Percentiles rank a stretch among this genome's conserved stretches.
Conservation (phyloP, 345 rosid genomes). For the Zanthoxylum bungeanum region DNA sequence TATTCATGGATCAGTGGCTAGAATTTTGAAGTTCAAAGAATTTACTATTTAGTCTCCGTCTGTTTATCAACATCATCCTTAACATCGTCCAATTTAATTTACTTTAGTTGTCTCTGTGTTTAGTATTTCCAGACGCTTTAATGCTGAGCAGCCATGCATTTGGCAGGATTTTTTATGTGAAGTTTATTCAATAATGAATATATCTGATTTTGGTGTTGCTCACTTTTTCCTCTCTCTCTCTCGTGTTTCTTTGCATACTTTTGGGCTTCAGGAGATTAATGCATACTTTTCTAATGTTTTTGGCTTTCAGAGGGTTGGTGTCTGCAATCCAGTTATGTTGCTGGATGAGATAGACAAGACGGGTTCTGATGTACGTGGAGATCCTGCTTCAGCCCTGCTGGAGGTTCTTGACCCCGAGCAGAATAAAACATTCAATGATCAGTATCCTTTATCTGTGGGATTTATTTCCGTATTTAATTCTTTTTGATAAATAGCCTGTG, state of each 20-base stretch:
- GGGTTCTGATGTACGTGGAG: conserved; percentile 96
- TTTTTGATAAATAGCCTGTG: not conserved
- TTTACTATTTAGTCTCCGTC: not conserved
- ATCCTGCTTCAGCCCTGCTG: conserved; percentile 96
- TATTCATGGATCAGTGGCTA: not conserved
- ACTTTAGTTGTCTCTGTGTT: not conserved
- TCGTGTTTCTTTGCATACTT: not conserved
- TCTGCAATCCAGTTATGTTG: conserved; percentile 96
- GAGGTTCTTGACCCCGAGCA: conserved; percentile 99
- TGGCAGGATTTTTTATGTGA: not conserved
- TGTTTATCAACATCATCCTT: not conserved
- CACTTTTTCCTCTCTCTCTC: not conserved
- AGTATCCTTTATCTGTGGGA: conserved; percentile 66
- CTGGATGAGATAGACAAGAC: conserved; percentile 99
- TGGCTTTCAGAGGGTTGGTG: conserved; percentile 76
- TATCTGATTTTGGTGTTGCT: not conserved
- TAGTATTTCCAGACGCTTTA: conserved; percentile 2
- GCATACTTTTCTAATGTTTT: conserved; percentile 19
- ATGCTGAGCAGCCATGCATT: not conserved
- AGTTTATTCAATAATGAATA: not conserved
- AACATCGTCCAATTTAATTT: not conserved
- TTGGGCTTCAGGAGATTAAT: conserved; percentile 3
- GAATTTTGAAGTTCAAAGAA: not conserved
- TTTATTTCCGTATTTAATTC: conserved; percentile 4
- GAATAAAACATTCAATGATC: conserved; percentile 87